Conservation (phyloP, 805 yeast genomes). For the Yarrowia yakushimensis region DNA sequence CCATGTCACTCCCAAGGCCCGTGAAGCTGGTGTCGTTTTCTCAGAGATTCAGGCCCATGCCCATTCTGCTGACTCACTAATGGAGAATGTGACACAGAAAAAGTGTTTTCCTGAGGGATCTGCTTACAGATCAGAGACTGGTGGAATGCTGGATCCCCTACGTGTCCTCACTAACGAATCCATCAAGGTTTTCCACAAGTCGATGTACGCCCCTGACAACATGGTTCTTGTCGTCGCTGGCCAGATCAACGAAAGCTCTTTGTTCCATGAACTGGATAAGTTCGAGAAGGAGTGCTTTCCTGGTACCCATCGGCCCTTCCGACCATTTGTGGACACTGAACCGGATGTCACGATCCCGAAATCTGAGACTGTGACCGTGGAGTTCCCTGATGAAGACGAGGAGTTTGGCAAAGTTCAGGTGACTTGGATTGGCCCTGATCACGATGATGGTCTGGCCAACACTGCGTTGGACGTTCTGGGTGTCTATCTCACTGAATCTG, state of each 20-base stretch:
- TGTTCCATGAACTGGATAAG: conserved; percentile 53
- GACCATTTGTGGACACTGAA: conserved; percentile 76
- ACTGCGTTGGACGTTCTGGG: conserved; percentile 71
- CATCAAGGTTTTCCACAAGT: conserved; percentile 70
- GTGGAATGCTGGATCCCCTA: conserved; percentile 78
- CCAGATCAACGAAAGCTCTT: conserved; percentile 69
- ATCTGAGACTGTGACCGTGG: conserved; percentile 49
- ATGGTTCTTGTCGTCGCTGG: conserved; percentile 83
- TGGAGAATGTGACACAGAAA: conserved; percentile 48
- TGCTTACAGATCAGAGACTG: conserved; percentile 92
- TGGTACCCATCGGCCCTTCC: conserved; percentile 40
- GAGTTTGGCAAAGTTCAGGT: conserved; percentile 70
- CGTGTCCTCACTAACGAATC: conserved; percentile 68
- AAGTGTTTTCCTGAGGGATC: conserved; percentile 48
- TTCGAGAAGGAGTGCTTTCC: conserved; percentile 56
- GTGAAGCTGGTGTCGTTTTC: conserved; percentile 94
- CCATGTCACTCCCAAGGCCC: conserved; percentile 85
- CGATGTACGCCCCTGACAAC: conserved; percentile 76
- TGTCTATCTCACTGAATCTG: conserved; percentile 69
- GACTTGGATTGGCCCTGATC: conserved; percentile 79
- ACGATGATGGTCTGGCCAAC: conserved; percentile 48
- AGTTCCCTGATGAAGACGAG: conserved; percentile 89
- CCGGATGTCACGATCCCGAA: conserved; percentile 45
- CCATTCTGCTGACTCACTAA: conserved; percentile 65
- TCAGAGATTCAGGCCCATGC: conserved; percentile 96